phyloP scores from a whole-genome alignment of 2,329 filamentous ascomycete species.

The Aspergillus cejpii region DNA sequence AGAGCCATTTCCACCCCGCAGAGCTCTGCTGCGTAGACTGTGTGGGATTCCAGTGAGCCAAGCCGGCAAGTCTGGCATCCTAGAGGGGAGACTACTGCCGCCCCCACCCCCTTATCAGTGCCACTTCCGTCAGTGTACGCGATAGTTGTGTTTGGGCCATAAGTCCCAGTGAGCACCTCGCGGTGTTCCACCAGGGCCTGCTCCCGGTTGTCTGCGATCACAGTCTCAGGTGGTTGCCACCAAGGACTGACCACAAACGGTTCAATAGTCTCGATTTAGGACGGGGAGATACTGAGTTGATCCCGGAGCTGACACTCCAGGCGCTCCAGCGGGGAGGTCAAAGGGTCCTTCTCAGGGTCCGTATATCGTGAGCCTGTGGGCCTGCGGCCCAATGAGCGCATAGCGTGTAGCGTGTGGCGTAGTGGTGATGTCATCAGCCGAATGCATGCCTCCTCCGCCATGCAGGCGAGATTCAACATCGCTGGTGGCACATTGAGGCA shows the following conservation, averaged over 20 bases:
- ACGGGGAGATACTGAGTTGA: neutral
- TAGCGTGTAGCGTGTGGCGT: neutral
- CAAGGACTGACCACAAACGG: neutral
- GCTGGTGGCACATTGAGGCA: conserved; percentile 22
- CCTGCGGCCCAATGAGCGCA: neutral
- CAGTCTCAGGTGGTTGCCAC: neutral
- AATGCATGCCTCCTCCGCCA: conserved; percentile 19
- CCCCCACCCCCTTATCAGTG: neutral
- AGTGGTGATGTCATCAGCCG: conserved; percentile 15
- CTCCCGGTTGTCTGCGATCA: neutral
- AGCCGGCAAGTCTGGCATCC: neutral
- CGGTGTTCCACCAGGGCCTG: neutral
- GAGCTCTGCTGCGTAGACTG: neutral
- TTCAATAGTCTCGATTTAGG: neutral
- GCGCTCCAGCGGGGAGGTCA: neutral
- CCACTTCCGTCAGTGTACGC: conserved; percentile 6
- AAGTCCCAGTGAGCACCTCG: neutral
- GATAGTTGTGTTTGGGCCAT: too few species aligned
- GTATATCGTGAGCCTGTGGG: neutral
- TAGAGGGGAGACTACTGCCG: neutral
- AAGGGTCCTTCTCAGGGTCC: neutral
- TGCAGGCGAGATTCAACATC: conserved; percentile 17
- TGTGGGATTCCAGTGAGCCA: neutral
- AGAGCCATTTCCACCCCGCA: neutral
- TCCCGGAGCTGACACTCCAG: neutral